phyloP scores from a whole-genome alignment of 257 asterid species.

The Buddleja alternifolia region DNA sequence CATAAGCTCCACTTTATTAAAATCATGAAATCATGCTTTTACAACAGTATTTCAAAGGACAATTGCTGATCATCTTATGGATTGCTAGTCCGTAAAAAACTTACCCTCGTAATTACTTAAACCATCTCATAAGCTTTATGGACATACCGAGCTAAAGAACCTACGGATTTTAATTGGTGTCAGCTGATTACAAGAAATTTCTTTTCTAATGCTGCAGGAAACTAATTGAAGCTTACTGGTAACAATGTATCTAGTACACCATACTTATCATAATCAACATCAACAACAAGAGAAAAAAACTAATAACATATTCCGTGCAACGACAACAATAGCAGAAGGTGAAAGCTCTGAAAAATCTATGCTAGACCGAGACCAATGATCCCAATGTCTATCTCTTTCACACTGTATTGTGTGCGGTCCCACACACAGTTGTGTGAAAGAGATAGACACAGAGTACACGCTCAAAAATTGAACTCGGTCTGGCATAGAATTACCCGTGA shows the following conservation, averaged over 20 bases:
- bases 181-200: not conserved
- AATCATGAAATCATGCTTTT: not conserved
- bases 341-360: not conserved
- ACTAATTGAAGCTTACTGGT: constrained; percentile 1
- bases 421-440: no score
- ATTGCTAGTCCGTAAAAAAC: not conserved
- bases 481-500: no score
- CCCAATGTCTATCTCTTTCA: no score
- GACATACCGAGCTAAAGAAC: not conserved
- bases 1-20: not conserved
- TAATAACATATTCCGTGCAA: not conserved
- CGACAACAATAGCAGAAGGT: constrained; percentile 6
- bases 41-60: not conserved
- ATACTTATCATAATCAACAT: constrained; percentile 5
- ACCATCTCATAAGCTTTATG: not conserved
- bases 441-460: no score
- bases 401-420: no score
- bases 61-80: not conserved
- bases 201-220: not conserved
- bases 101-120: not conserved
- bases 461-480: no score
- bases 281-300: not conserved
- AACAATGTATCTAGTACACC: not conserved
- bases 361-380: no score
- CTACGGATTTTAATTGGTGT: not conserved